Evolutionary conservation across 192 early-diverging fungal genomes (phyloP), one percentile per base, ranked within the genome.

Genomic region (Coemansia sp.): DNA sequence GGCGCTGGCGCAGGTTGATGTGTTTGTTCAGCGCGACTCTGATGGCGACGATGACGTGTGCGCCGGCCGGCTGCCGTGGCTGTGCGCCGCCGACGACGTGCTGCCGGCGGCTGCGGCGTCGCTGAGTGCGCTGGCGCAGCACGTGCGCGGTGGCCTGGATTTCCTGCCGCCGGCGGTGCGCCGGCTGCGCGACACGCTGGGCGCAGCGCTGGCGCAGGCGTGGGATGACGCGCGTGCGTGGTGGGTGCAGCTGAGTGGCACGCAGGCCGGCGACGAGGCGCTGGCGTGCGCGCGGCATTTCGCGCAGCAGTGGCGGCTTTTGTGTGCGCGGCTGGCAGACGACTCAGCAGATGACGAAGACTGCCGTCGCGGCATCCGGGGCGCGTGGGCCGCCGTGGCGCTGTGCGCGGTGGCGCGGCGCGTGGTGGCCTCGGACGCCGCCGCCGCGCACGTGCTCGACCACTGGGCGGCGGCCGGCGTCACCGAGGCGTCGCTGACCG

Each of bases 181-280:
- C 0, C 33, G 41, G 13, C 45, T 78, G 56, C 27, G 57, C 48
- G 37, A 25, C 15, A 1, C 33, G 15, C 51, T 77, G 0, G 52
- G 19, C 30, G 40, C 19, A 9, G 52, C 23, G 17, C 42, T 77
- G 56, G 57, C 43, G 48, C 38, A 22, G 25, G 51, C 61, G 30
- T 78, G 74, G 68, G 38, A 43, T 11, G 68, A 71, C 12, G 67
- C 59, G 17, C 57, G 64, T 39, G 57, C n/a, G 19, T 78, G 74
- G 74, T 78, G 74, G 74, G 53, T 38, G 64, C 68, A 64, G 67
- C 59, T 78, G 60, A 53, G 48, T 44, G 74, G 64, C 13, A 61
- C 68, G 6, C 49, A 53, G 1, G 74, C 65, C 2, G 47, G 22
- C 19, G 30, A 61, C 2, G 74, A 78, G 23, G 64, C 68, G 0